A percentile compares a stretch with the other conserved stretches of the same genome.
Evolutionary conservation across 371 early-diverging fungal species (phyloP).

Genomic region (Mucor racemosus): DNA sequence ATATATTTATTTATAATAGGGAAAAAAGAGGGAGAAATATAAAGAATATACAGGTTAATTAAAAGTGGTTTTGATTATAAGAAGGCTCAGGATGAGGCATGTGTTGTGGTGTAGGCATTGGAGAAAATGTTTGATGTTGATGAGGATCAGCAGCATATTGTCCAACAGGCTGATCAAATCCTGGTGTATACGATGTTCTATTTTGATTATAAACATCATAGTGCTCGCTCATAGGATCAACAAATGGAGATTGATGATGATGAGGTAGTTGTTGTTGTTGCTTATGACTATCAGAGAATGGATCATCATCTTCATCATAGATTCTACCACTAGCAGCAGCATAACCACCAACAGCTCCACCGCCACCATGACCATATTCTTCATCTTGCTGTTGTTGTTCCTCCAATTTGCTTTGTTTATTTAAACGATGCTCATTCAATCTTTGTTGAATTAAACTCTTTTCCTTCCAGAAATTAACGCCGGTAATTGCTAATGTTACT

Average conservation of each 20-base stretch:
- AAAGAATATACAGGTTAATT: conserved; percentile 1
- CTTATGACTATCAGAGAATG: conserved; percentile 6
- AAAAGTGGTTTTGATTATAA: conserved; percentile 20
- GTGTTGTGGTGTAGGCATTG: conserved; percentile 32
- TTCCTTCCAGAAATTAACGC: conserved; percentile 46
- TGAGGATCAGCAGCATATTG: conserved; percentile 17
- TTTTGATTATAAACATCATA: conserved; percentile 10
- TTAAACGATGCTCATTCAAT: conserved; percentile 44
- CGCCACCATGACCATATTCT: neutral
- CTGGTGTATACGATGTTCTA: conserved; percentile 11
- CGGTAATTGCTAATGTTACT: conserved; percentile 32
- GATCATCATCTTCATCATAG: conserved; percentile 8
- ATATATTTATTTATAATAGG: neutral
- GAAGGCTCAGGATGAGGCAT: conserved; percentile 29
- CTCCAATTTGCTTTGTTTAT: conserved; percentile 37
- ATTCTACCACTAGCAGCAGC: conserved; percentile 13
- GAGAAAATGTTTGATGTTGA: conserved; percentile 17
- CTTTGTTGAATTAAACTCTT: conserved; percentile 47
- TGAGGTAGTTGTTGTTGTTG: neutral
- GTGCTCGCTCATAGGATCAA: conserved; percentile 6
- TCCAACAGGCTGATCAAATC: conserved; percentile 16
- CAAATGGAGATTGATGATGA: conserved; percentile 14
- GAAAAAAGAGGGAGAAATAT: neutral
- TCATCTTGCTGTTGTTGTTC: conserved; percentile 17
- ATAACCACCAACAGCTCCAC: conserved; percentile 2